These are phyloP conservation scores for Colletotrichum viniferum DNA, from an alignment of 2,329 filamentous ascomycete species.

Conservation along the genomic window DNA sequence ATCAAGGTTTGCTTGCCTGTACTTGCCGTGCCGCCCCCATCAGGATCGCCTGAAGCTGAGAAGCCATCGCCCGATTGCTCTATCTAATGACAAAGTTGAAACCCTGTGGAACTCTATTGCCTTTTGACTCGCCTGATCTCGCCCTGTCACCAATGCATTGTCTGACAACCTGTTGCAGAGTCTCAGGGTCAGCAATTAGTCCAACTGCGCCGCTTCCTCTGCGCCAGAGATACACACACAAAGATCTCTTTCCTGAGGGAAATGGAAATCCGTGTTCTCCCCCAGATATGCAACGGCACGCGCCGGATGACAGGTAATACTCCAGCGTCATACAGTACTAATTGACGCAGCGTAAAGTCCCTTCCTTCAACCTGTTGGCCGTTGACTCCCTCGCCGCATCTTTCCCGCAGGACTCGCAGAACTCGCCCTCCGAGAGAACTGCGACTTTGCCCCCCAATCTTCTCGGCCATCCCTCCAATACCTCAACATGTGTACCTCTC, in stretches of 20 bases:
- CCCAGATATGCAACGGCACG: background rate
- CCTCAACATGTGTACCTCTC: background rate
- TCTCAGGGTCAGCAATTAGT: background rate
- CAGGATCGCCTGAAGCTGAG: background rate
- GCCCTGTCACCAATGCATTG: background rate
- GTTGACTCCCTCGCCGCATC: background rate
- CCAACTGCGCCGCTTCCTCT: background rate
- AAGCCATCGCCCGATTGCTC: background rate
- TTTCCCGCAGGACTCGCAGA: background rate
- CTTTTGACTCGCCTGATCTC: background rate
- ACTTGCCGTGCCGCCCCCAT: background rate
- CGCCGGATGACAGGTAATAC: background rate
- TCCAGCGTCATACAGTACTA: background rate
- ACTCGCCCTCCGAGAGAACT: slow-evolving; percentile 1
- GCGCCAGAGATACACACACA: background rate
- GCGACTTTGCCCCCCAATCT: background rate
- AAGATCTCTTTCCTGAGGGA: background rate
- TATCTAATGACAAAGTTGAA: background rate
- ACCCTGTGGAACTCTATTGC: slow-evolving; percentile 2
- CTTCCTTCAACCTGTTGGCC: background rate
- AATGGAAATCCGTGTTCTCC: background rate
- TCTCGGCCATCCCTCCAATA: background rate
- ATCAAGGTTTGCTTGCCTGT: background rate
- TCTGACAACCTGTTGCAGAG: background rate
- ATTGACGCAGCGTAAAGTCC: background rate